Conservation (phyloP, 805 yeast genomes). For the Yamadazyma phyllophila region DNA sequence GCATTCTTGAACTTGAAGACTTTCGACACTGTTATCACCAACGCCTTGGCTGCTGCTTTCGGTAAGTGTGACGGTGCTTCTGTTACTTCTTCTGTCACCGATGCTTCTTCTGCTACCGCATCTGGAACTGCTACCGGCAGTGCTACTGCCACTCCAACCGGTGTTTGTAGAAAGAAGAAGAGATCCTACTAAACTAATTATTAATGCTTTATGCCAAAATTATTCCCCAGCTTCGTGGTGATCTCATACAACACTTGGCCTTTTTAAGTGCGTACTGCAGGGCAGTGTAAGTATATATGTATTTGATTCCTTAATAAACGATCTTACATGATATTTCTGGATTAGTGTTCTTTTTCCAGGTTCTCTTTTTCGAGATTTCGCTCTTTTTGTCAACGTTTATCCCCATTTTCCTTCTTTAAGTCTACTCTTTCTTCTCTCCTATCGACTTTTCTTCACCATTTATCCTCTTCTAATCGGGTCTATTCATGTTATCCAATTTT, state of each 20-base stretch:
- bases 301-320: background rate
- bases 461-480: too few relatives aligned
- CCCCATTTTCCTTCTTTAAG: too few relatives aligned
- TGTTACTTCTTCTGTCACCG: conserved; percentile 25
- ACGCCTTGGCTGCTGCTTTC: conserved; percentile 43
- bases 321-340: background rate
- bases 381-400: too few relatives aligned
- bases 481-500: too few relatives aligned
- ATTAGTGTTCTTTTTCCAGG: too few relatives aligned
- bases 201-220: conserved; percentile 9
- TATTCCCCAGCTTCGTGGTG: conserved; percentile 8
- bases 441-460: too few relatives aligned
- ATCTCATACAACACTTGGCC: background rate
- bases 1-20: conserved; percentile 38
- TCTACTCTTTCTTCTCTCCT: too few relatives aligned
- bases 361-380: too few relatives aligned
- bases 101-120: conserved; percentile 16
- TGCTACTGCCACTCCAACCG: conserved; percentile 14
- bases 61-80: conserved; percentile 35
- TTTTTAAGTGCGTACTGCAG: conserved; percentile 11
- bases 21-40: conserved; percentile 38
- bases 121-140: conserved; percentile 19
- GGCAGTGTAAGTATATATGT: conserved; percentile 7
- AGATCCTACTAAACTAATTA: conserved; percentile 20
- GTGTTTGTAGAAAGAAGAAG: conserved; percentile 22